These are phyloP conservation scores for Batkoa obscura DNA, from an alignment of 371 early-diverging fungal species.

Conservation along the genomic window DNA sequence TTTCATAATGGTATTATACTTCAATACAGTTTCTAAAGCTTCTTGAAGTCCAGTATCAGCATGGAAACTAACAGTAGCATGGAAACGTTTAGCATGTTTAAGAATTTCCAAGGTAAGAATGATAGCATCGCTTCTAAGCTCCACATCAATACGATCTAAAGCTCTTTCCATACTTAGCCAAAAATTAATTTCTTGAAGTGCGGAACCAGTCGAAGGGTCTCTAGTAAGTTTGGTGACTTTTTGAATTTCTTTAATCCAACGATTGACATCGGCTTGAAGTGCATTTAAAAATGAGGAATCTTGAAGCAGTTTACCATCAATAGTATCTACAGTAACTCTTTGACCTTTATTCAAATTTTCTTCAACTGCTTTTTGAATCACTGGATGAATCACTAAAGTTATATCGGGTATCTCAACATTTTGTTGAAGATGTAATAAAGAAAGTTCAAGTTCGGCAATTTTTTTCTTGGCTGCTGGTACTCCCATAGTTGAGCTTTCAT, in stretches of 20 bases:
- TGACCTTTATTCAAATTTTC: constrained; percentile 40
- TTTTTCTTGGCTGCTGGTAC: constrained; percentile 92
- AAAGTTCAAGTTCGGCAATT: constrained; percentile 91
- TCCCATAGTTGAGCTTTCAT: constrained; percentile 80
- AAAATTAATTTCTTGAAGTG: constrained; percentile 95
- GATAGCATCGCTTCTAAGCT: constrained; percentile 81
- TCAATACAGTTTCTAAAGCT: constrained; percentile 72
- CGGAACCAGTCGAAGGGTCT: constrained; percentile 82
- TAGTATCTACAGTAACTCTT: constrained; percentile 48
- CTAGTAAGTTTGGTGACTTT: constrained; percentile 89
- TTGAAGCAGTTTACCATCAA: constrained; percentile 38
- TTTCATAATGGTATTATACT: constrained; percentile 94
- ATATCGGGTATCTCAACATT: constrained; percentile 95
- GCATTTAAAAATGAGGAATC: constrained; percentile 83
- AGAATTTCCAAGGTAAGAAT: constrained; percentile 82
- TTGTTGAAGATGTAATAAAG: constrained; percentile 85
- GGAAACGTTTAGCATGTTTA: constrained; percentile 94
- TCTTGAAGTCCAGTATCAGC: constrained; percentile 97
- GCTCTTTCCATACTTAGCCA: constrained; percentile 95
- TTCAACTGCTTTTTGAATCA: constrained; percentile 59
- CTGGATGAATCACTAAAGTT: constrained; percentile 64
- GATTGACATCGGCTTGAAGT: constrained; percentile 87
- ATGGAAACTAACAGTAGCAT: constrained; percentile 90
- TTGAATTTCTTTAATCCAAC: constrained; percentile 97
- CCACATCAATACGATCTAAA: constrained; percentile 80